Base-by-base conservation (phyloP, 1,139 yeast species). In the Barnettozyma hawaiiensis region DNA sequence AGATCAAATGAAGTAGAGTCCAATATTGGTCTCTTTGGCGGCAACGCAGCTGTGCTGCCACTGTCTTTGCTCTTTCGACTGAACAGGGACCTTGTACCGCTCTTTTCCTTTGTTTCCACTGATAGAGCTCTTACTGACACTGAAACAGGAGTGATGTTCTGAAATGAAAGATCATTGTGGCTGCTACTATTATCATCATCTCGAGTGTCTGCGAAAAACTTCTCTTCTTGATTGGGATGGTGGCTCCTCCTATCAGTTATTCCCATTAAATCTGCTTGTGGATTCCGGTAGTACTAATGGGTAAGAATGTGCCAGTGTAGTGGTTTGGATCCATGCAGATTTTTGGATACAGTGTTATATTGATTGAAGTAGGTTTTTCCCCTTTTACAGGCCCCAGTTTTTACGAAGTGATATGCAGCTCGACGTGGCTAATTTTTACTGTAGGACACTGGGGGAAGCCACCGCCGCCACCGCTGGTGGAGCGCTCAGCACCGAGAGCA, bases 1-100 rank as follows among this genome's bases (percentile, higher is more conserved):
- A 83, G 66, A 41, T 77, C 76, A 47, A 82, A 73, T 1, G 84
- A 75, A 21, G 82, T 67, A 40, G 73, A 52, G 20, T 67, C 55
- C 3, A 73, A 57, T 19, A 73, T 64, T 2, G 42, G 34, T 19
- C 29, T 36, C 20, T 11, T 26, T 6, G 29, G 29, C 4, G 16
- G 29, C 8, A n/a, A 11, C 12, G 28, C 15, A 12, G 26, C 7
- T 9, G 3, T 7, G 23, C 3, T 24, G 14, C 12, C n/a, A n/a
- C n/a, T 12, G 14, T 26, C 29, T 9, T 26, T 26, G 10, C 16
- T 26, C 18, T 29, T 29, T 16, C 21, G 16, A 9, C n/a, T 32
- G 15, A 40, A 31, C 5, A 35, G 2, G 4, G 19, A 15, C 22
- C 16, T 35, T 2, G 39, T 35, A 7, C 21, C 14, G 14, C 19